Evolutionary conservation across 352 stramenopile species (phyloP).

Genomic region (Peronospora farinosa): DNA sequence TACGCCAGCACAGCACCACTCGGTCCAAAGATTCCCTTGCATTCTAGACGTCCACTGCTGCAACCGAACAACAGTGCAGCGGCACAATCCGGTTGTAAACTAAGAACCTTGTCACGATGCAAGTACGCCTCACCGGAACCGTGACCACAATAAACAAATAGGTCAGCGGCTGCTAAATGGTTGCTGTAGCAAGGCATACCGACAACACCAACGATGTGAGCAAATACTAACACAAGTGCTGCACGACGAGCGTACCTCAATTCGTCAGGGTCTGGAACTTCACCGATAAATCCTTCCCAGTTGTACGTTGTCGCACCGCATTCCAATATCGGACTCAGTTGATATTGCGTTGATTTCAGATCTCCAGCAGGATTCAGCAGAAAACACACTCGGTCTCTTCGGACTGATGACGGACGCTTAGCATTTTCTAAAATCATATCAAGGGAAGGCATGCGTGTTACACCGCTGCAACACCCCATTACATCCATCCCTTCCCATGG

Average conservation of each 20-base stretch:
- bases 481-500: constrained; percentile 77
- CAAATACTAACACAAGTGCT: background rate
- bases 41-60: constrained; percentile 90
- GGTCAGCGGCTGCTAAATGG: constrained; percentile 54
- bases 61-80: constrained; percentile 95
- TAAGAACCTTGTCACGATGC: constrained; percentile 69
- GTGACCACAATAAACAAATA: constrained; percentile 98
- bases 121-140: constrained; percentile 92
- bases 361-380: constrained; percentile 74
- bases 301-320: constrained; percentile 22
- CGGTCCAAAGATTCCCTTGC: constrained; percentile 88
- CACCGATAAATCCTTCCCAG: constrained; percentile 49
- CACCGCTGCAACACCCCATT: constrained; percentile 28
- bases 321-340: constrained; percentile 51
- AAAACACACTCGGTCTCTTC: constrained; percentile 41
- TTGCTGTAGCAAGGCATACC: constrained; percentile 19
- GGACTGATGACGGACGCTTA: constrained; percentile 9
- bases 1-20: constrained; percentile 93
- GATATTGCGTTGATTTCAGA: constrained; percentile 53
- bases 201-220: constrained; percentile 3
- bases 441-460: constrained; percentile 74
- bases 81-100: constrained; percentile 46
- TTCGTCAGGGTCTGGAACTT: constrained; percentile 41
- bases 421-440: constrained; percentile 48
- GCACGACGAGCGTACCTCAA: constrained; percentile 36